Percentiles rank a stretch among this genome's conserved stretches.
Evolutionary conservation across 495 filamentous ascomycete species (phyloP).

Genomic region (Achaetomiella virescens): DNA sequence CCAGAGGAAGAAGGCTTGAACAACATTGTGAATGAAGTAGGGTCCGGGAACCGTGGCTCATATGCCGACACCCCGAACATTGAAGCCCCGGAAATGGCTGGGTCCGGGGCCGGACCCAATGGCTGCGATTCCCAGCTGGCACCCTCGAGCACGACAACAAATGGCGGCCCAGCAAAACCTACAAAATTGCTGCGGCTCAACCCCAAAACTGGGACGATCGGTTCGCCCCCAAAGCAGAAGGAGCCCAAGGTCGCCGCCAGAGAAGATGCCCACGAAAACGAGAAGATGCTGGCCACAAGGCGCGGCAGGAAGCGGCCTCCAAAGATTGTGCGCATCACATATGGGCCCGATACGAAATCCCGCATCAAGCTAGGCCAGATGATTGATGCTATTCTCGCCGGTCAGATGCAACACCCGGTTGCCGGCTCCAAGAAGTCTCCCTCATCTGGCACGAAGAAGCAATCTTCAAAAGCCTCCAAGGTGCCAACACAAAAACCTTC

Average conservation of each 20-base stretch:
- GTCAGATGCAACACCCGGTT: neutral
- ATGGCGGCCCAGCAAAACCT: conserved; percentile 22
- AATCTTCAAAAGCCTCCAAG: neutral
- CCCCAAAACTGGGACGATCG: conserved; percentile 48
- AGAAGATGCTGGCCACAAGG: conserved; percentile 1
- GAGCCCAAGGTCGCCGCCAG: neutral
- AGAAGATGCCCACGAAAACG: neutral
- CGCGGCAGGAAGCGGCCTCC: conserved; percentile 14
- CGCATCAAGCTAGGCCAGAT: conserved; percentile 28
- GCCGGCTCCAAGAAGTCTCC: conserved; percentile 9
- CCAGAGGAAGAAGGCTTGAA: neutral
- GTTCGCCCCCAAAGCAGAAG: conserved; percentile 44
- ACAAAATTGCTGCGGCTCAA: conserved; percentile 45
- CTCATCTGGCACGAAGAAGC: conserved; percentile 18
- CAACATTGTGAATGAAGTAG: neutral
- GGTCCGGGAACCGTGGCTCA: neutral
- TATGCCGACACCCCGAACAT: neutral
- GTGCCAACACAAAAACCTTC: conserved; percentile 16
- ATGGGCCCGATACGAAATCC: conserved; percentile 30
- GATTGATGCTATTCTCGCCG: conserved; percentile 31
- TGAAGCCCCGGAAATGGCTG: neutral
- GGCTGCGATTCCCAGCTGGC: neutral
- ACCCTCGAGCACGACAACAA: neutral
- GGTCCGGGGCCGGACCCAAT: neutral
- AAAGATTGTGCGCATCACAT: conserved; percentile 28